A percentile compares a stretch with the other conserved stretches of the same genome.
phyloP scores from a whole-genome alignment of 345 rosid species.

The Euphorbia pulcherrima region DNA sequence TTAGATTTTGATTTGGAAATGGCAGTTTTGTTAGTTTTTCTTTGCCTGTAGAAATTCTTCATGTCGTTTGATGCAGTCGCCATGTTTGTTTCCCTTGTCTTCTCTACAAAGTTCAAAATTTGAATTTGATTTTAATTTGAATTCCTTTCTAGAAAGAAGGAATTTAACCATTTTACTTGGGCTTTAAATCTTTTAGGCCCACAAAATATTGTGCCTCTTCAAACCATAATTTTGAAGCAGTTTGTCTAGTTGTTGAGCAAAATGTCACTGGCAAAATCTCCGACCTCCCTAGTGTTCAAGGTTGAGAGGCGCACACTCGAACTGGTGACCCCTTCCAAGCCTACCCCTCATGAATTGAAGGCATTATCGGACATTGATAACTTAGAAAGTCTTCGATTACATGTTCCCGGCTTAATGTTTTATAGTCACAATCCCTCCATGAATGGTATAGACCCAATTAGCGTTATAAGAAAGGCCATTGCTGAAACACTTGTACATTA shows the following conservation, averaged over 20 bases:
- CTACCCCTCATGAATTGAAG: constrained; percentile 8
- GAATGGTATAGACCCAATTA: neutral
- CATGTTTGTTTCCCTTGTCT: constrained; percentile 22
- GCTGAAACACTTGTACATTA: constrained; percentile 5
- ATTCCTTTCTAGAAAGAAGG: neutral
- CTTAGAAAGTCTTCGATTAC: neutral
- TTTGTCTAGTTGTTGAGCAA: no score
- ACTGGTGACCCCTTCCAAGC: neutral
- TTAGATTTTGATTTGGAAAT: constrained; percentile 20
- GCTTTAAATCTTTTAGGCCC: no score
- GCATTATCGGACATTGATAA: constrained; percentile 5
- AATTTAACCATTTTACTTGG: no score
- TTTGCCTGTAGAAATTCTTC: constrained; percentile 60
- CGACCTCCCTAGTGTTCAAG: neutral
- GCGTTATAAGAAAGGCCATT: no score
- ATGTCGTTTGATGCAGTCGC: constrained; percentile 44
- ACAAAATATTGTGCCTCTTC: no score
- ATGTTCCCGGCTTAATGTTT: neutral
- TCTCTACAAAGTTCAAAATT: constrained; percentile 24
- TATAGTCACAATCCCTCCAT: neutral
- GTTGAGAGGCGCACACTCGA: neutral
- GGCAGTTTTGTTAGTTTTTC: constrained; percentile 40
- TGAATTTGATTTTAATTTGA: constrained; percentile 17
- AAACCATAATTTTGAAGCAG: no score
- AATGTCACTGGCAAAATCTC: neutral